Conservation (phyloP, 306 rosid species). For the Argentina anserina region DNA sequence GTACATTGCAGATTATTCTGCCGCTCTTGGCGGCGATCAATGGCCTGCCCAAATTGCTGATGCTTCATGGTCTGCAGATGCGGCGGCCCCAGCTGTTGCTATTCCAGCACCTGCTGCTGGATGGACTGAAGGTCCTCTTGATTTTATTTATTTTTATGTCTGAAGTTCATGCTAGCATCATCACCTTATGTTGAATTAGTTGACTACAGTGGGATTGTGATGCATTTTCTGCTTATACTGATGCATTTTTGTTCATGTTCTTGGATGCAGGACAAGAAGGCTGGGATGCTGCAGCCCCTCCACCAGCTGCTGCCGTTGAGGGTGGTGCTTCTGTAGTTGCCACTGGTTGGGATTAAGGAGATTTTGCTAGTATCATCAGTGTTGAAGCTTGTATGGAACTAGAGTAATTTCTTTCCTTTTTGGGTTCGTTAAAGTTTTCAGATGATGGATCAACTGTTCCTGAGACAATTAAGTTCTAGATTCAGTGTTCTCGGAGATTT, state of each 20-base stretch:
- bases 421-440: background rate
- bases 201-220: background rate
- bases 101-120: constrained; percentile 22
- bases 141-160: background rate
- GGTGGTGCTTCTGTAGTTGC: constrained; percentile 8
- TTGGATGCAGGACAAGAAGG: constrained; percentile 29
- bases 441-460: background rate
- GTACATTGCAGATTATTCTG: constrained; percentile 50
- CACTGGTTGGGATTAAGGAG: constrained; percentile 28
- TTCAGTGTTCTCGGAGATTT: constrained; percentile 3
- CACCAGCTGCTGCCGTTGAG: constrained; percentile 21
- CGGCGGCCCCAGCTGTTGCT: constrained; percentile 5
- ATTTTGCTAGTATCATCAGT: background rate
- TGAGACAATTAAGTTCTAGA: background rate
- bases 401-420: background rate
- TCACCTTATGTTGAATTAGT: background rate
- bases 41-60: constrained; percentile 40
- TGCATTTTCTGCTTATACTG: background rate
- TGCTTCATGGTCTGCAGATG: constrained; percentile 37
- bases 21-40: constrained; percentile 29
- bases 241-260: background rate
- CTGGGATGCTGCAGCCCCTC: constrained; percentile 39
- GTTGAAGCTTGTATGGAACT: background rate
- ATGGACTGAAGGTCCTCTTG: constrained; percentile 29
- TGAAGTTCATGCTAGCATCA: background rate